Conservation (phyloP, 2,329 filamentous ascomycete species). For the Fusarium sp. region DNA sequence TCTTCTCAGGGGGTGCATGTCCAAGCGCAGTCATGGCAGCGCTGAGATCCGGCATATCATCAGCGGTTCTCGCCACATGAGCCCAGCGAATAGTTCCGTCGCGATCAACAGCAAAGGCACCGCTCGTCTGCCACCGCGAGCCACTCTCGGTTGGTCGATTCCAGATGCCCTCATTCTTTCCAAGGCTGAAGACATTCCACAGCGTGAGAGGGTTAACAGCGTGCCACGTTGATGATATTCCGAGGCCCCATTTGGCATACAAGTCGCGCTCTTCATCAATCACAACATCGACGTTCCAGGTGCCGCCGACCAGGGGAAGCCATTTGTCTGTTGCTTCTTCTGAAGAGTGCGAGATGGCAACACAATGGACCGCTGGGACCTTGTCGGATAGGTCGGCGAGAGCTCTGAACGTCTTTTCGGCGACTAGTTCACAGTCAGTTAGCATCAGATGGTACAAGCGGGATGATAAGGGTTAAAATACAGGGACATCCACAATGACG, state of each 20-base stretch:
- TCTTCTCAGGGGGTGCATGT: slow-evolving; percentile 13
- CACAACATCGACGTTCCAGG: slow-evolving; percentile 67
- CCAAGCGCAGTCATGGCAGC: slow-evolving; percentile 44
- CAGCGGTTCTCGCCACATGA: slow-evolving; percentile 46
- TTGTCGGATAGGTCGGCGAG: slow-evolving; percentile 63
- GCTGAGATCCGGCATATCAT: slow-evolving; percentile 47
- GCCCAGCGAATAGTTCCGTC: slow-evolving; percentile 47
- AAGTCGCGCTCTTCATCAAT: slow-evolving; percentile 68
- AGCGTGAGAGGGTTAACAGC: slow-evolving; percentile 68
- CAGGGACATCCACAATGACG: slow-evolving; percentile 81
- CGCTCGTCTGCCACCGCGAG: slow-evolving; percentile 74
- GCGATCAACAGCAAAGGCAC: slow-evolving; percentile 65
- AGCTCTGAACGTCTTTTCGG: slow-evolving; percentile 71
- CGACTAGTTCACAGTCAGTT: slow-evolving; percentile 58
- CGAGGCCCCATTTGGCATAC: slow-evolving; percentile 74
- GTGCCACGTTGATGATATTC: slow-evolving; percentile 69
- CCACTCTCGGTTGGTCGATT: slow-evolving; percentile 73
- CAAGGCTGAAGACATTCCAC: slow-evolving; percentile 66
- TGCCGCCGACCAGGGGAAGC: slow-evolving; percentile 66
- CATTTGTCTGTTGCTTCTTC: slow-evolving; percentile 64
- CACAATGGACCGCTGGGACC: slow-evolving; percentile 62
- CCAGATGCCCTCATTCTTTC: slow-evolving; percentile 72
- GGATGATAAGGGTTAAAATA: slow-evolving; percentile 47
- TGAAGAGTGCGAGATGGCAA: slow-evolving; percentile 71
- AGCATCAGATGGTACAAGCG: not conserved